Conservation (phyloP, 495 filamentous ascomycete genomes). For the Penicillium verhagenii region DNA sequence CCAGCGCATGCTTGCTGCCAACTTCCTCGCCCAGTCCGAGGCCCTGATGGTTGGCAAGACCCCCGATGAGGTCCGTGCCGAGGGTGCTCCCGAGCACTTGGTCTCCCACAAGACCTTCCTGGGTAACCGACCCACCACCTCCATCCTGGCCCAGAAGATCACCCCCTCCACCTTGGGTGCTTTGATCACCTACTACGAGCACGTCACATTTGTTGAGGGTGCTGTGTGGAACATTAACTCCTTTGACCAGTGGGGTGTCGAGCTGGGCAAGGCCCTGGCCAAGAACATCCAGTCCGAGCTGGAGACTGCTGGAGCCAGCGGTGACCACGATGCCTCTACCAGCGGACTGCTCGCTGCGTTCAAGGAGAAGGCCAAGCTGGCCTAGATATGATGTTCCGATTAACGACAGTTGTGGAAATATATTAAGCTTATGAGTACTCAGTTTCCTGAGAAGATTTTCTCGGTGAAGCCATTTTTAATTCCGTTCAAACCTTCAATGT, state of each 20-base stretch:
- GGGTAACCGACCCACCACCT: conserved; percentile 94
- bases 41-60: conserved; percentile 99
- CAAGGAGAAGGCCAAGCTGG: conserved; percentile 62
- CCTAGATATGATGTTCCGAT: conserved; percentile 23
- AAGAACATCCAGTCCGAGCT: conserved; percentile 84
- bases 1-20: conserved; percentile 97
- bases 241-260: conserved; percentile 99
- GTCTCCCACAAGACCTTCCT: conserved; percentile 99
- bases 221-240: conserved; percentile 99
- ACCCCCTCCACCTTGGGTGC: conserved; percentile 92
- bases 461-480: no score
- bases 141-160: conserved; percentile 90
- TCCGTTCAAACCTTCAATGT: no score
- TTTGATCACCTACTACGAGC: conserved; percentile 97
- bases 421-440: no score
- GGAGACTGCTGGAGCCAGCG: conserved; percentile 67
- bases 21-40: conserved; percentile 97
- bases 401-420: conserved; percentile 13
- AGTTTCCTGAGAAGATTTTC: no score
- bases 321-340: conserved; percentile 79
- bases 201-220: conserved; percentile 96
- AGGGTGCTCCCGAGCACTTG: conserved; percentile 79
- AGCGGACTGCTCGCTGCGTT: conserved; percentile 86
- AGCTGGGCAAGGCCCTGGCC: conserved; percentile 92
- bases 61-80: conserved; percentile 81